These are phyloP conservation scores for Fusarium hainanense DNA, from an alignment of 2,329 filamentous ascomycete genomes.

Conservation along the genomic window DNA sequence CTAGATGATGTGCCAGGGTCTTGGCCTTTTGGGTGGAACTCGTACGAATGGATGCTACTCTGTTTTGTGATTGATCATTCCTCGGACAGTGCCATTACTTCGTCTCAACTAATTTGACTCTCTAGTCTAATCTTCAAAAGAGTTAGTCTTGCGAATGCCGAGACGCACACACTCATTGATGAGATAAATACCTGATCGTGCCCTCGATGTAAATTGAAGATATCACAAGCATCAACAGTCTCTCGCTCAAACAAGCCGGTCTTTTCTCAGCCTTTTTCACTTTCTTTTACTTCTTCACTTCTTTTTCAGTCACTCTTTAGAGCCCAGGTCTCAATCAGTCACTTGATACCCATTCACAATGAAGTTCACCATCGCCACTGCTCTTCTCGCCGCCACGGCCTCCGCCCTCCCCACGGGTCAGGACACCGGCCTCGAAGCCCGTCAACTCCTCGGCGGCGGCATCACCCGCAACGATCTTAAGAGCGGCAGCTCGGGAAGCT, in stretches of 20 bases:
- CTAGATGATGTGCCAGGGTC: neutral
- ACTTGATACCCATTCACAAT: slow-evolving; percentile 7
- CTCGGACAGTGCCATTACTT: neutral
- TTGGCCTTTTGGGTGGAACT: neutral
- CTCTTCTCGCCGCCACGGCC: slow-evolving; percentile 33
- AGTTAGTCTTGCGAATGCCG: slow-evolving; percentile 21
- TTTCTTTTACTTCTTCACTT: slow-evolving; percentile 1
- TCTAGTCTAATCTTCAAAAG: neutral
- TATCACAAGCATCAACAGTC: slow-evolving; percentile 12
- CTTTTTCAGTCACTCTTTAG: slow-evolving; percentile 4
- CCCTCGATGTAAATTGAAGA: neutral
- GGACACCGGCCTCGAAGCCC: slow-evolving; percentile 22
- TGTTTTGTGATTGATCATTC: slow-evolving; percentile 3
- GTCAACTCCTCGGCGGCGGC: slow-evolving; percentile 21
- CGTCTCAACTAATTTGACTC: neutral
- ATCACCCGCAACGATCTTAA: slow-evolving; percentile 46
- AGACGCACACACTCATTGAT: neutral
- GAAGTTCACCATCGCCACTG: slow-evolving; percentile 33
- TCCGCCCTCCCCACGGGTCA: slow-evolving; percentile 27
- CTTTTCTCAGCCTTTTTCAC: neutral
- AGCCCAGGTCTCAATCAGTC: neutral
- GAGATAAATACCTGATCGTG: slow-evolving; percentile 13
- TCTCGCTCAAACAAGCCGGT: slow-evolving; percentile 10
- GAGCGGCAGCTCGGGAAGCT: slow-evolving; percentile 44
- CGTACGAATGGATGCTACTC: neutral